A percentile compares a stretch with the other conserved stretches of the same genome.
These are phyloP conservation scores for Wallemia ichthyophaga DNA, from an alignment of 1,284 basidiomycete genomes.

Conservation along the genomic window DNA sequence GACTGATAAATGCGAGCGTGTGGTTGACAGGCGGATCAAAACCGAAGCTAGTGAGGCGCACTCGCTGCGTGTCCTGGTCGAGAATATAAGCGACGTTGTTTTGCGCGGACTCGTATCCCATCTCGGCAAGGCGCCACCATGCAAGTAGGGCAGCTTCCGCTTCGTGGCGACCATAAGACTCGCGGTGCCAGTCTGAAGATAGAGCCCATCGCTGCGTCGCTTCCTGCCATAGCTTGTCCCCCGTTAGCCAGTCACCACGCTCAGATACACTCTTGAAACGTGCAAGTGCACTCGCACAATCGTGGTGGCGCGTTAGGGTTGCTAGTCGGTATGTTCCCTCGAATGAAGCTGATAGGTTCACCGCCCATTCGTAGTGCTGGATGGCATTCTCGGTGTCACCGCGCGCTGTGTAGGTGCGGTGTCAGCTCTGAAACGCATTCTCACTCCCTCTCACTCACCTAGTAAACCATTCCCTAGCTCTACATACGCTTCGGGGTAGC, in stretches of 20 bases:
- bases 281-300: constrained; percentile 56
- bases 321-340: constrained; percentile 79
- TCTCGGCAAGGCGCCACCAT: constrained; percentile 81
- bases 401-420: constrained; percentile 18
- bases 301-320: constrained; percentile 24
- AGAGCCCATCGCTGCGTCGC: not conserved
- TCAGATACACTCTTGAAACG: constrained; percentile 73
- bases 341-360: constrained; percentile 57
- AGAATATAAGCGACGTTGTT: constrained; percentile 82
- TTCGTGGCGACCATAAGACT: constrained; percentile 11
- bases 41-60: constrained; percentile 18
- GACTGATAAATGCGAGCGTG: constrained; percentile 43
- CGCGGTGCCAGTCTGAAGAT: not conserved
- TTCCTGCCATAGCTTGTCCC: constrained; percentile 15
- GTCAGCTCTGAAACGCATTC: not conserved
- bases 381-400: constrained; percentile 33
- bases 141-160: constrained; percentile 49
- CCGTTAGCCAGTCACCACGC: constrained; percentile 57
- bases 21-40: constrained; percentile 16
- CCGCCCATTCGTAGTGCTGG: constrained; percentile 45
- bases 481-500: constrained; percentile 65
- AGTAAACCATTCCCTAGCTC: constrained; percentile 63
- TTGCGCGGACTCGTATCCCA: constrained; percentile 72
- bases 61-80: constrained; percentile 52
- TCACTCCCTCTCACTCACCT: constrained; percentile 19